Evolutionary conservation across 257 asterid species (phyloP), one percentile per base, ranked within the genome.

Genomic region (Anisodus acutangulus): DNA sequence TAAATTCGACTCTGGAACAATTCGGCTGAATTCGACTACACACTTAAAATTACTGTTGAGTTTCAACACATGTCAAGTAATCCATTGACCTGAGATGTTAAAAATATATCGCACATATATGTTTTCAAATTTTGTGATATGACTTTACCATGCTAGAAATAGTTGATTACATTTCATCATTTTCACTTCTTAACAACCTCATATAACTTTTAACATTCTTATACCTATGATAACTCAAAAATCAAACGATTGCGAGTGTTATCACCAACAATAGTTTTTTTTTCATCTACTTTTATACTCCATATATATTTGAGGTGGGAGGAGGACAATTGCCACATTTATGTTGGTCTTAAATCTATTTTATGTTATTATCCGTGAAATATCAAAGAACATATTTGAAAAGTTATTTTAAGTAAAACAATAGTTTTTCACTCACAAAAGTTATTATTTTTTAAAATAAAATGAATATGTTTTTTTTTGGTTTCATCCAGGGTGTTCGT

Each of bases 121-220:
- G 15, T 8, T 8, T 39, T 3, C 13, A 16, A 39, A 51, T 8
- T 13, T 78, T 9, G 64, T 53, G 64, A 53, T 2, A 53, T 78
- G 81, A 78, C 81, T 11, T 53, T n/a, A 53, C 81, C 63, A 78
- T 69, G 78, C 51, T 6, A 0, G 13, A 53, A 22, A 51, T 51
- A 53, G 45, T 78, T 78, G 31, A 26, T 72, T 6, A 3, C 26
- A 78, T 53, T 53, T 53, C 31, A 13, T 53, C 63, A 53, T 31
- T 53, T 11, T 26, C 22, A 51, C 45, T 76, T 76, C 63, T 76
- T 76, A 76, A 51, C 81, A 1, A 31, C 63, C 81, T 76, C 81
- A 51, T 76, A 63, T 26, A 51, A 76, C 63, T 76, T 51, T 51
- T 74, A 22, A 26, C 47, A 12, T 51, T 51, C 22, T 51, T 51